Evolutionary conservation across 1,284 basidiomycete genomes (phyloP).

Genomic region (Heterobasidion occidentale): DNA sequence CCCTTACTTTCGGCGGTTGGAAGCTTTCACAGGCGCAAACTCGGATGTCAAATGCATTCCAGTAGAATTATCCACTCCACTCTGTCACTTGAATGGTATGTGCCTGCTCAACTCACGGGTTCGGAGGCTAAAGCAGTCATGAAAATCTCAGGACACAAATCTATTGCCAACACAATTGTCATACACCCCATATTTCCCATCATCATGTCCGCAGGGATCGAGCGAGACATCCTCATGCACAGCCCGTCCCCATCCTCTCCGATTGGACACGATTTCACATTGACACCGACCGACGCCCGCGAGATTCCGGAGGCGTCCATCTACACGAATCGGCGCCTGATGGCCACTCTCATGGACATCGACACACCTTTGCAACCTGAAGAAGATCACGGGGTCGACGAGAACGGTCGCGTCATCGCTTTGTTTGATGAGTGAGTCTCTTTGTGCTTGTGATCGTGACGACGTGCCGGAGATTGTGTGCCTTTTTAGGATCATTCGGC

Average conservation of each 20-base stretch:
- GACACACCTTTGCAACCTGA: slow-evolving; percentile 18
- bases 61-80: slow-evolving; percentile 45
- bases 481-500: not conserved
- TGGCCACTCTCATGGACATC: slow-evolving; percentile 23
- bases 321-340: slow-evolving; percentile 23
- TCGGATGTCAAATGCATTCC: slow-evolving; percentile 33
- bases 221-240: slow-evolving; percentile 62
- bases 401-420: slow-evolving; percentile 30
- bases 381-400: slow-evolving; percentile 20
- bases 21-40: slow-evolving; percentile 2
- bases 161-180: slow-evolving; percentile 65
- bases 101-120: not conserved
- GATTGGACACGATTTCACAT: slow-evolving; percentile 31
- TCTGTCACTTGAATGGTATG: slow-evolving; percentile 47
- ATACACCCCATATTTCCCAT: slow-evolving; percentile 67
- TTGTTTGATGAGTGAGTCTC: slow-evolving; percentile 30
- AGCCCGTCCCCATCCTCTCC: slow-evolving; percentile 48
- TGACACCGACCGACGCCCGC: slow-evolving; percentile 41
- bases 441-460: not conserved
- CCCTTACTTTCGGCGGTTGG: not conserved
- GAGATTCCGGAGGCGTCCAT: slow-evolving; percentile 24
- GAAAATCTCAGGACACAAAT: slow-evolving; percentile 46
- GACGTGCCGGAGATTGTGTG: not conserved
- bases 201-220: slow-evolving; percentile 63
- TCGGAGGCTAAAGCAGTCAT: too few relatives aligned